phyloP scores from a whole-genome alignment of 1,284 basidiomycete species.

The Prillingera fragicola region DNA sequence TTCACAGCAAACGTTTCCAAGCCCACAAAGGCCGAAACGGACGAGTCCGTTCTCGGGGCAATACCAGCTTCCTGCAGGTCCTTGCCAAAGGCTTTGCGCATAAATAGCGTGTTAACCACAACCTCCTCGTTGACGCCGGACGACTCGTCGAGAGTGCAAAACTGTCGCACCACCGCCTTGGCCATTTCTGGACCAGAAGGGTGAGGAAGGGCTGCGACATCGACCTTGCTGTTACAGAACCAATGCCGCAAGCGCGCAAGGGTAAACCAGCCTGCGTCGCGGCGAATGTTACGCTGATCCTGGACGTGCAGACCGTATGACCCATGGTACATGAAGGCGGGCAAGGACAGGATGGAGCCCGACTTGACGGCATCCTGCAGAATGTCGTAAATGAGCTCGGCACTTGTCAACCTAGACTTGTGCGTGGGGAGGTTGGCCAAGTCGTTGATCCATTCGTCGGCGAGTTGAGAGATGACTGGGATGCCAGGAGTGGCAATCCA shows the following conservation, averaged over 20 bases:
- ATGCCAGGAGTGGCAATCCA: conserved; percentile 19
- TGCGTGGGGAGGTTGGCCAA: conserved; percentile 1
- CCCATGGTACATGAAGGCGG: conserved; percentile 31
- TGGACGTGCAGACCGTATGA: conserved; percentile 40
- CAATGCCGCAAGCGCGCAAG: conserved; percentile 39
- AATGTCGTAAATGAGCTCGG: conserved; percentile 23
- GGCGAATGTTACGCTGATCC: conserved; percentile 34
- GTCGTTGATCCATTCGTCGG: conserved; percentile 15
- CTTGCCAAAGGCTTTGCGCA: conserved; percentile 26
- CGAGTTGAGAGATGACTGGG: conserved; percentile 10
- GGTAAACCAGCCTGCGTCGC: conserved; percentile 38
- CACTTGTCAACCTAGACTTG: neutral
- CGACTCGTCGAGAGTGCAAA: conserved; percentile 24
- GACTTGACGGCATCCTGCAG: conserved; percentile 12
- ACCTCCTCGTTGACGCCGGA: conserved; percentile 22
- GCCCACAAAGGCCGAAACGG: conserved; percentile 20
- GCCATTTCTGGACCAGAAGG: conserved; percentile 15
- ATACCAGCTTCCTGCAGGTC: conserved; percentile 9
- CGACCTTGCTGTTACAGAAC: conserved; percentile 12
- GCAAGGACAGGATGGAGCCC: conserved; percentile 16
- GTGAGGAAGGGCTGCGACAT: neutral
- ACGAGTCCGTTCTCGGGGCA: conserved; percentile 2
- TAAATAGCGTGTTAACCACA: conserved; percentile 26
- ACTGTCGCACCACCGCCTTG: conserved; percentile 15
- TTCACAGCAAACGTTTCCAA: conserved; percentile 12